Percentiles rank a stretch among this genome's conserved stretches.
Evolutionary conservation across 495 filamentous ascomycete genomes (phyloP).

Genomic region (Lasiosphaeris hirsuta): DNA sequence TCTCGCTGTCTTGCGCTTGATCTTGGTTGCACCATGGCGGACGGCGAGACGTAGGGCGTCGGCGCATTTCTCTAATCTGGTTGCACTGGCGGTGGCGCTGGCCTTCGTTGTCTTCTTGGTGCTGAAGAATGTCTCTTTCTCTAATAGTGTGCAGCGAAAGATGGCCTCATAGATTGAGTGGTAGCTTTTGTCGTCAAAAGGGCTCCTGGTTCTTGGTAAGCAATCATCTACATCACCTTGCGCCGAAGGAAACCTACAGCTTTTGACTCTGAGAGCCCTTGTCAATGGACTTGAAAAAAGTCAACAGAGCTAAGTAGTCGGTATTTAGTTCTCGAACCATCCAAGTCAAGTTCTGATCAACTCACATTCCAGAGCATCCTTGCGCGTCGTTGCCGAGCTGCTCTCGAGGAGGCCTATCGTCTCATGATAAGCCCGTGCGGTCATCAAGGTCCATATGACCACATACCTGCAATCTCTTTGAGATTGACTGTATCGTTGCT

Average conservation of each 20-base stretch:
- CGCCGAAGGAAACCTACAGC: slow-evolving; percentile 5
- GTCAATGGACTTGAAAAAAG: slow-evolving; percentile 23
- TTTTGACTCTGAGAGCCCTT: slow-evolving; percentile 20
- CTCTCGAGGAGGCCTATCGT: slow-evolving; percentile 13
- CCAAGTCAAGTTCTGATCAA: not conserved
- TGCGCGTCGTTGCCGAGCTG: slow-evolving; percentile 16
- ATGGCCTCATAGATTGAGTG: slow-evolving; percentile 79
- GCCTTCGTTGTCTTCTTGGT: slow-evolving; percentile 48
- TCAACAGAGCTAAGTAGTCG: slow-evolving; percentile 49
- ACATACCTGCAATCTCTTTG: slow-evolving; percentile 25
- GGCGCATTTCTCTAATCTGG: slow-evolving; percentile 66
- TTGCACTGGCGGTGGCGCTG: slow-evolving; percentile 43
- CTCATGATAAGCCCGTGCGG: slow-evolving; percentile 1
- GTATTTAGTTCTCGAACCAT: slow-evolving; percentile 39
- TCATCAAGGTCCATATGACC: too few relatives aligned
- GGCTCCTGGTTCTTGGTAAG: slow-evolving; percentile 25
- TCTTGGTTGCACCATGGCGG: slow-evolving; percentile 59
- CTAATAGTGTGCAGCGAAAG: slow-evolving; percentile 63
- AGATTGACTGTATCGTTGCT: slow-evolving; percentile 22
- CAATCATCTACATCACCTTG: not conserved
- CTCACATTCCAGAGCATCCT: slow-evolving; percentile 37
- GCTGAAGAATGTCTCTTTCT: slow-evolving; percentile 60
- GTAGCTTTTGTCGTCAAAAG: slow-evolving; percentile 66
- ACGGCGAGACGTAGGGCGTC: slow-evolving; percentile 67
- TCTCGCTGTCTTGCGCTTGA: slow-evolving; percentile 73